These are phyloP conservation scores for Mucor mucedo DNA, from an alignment of 371 early-diverging fungal genomes.

Conservation along the genomic window DNA sequence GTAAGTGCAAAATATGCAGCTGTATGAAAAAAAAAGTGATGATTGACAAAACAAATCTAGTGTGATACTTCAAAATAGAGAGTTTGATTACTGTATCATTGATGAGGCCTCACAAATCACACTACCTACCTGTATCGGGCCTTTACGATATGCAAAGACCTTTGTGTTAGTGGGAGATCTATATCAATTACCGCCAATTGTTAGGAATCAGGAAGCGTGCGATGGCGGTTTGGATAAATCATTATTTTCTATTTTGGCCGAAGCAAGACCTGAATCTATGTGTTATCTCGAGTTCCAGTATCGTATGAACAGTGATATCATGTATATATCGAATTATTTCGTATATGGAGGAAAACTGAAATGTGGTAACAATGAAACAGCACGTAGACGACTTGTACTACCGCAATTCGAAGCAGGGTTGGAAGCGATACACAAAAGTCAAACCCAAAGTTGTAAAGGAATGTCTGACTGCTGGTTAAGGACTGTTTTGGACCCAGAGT, in stretches of 20 bases:
- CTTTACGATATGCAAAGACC: constrained; percentile 78
- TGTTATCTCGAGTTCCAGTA: constrained; percentile 90
- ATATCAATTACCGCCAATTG: constrained; percentile 97
- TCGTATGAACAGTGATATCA: constrained; percentile 95
- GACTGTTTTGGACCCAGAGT: constrained; percentile 66
- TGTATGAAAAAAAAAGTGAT: too few species aligned
- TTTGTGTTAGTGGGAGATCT: constrained; percentile 99
- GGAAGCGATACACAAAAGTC: constrained; percentile 20
- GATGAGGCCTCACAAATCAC: constrained; percentile 99
- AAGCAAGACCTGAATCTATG: constrained; percentile 82
- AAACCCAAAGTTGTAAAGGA: constrained; percentile 5
- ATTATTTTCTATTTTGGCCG: constrained; percentile 81
- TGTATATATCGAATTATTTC: constrained; percentile 86
- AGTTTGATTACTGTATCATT: constrained; percentile 97
- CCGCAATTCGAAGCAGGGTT: constrained; percentile 48
- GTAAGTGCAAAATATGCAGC: constrained; percentile 45
- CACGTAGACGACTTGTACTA: constrained; percentile 54
- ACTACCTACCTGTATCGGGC: constrained; percentile 93
- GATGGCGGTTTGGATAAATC: constrained; percentile 62
- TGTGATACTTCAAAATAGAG: constrained; percentile 64
- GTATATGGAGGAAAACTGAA: constrained; percentile 82
- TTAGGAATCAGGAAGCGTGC: constrained; percentile 62
- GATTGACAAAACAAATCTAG: constrained; percentile 25
- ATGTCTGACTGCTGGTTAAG: constrained; percentile 66
- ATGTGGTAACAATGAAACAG: constrained; percentile 78